phyloP scores from a whole-genome alignment of 2,329 filamentous ascomycete genomes.

The Talaromyces sp. region DNA sequence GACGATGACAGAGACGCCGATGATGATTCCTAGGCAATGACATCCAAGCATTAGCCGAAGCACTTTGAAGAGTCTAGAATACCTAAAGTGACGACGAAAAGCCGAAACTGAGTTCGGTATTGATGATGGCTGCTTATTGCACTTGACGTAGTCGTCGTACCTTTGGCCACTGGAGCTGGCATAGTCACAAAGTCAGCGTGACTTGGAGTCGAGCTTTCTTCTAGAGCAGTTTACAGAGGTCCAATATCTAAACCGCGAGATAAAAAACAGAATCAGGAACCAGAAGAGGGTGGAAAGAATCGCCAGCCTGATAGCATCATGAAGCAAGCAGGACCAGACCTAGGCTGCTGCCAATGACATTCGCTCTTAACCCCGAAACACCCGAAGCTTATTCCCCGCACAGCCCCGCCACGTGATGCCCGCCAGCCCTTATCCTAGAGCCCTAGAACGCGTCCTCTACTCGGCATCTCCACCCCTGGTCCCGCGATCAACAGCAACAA shows the following conservation, averaged over 20 bases:
- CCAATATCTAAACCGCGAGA: neutral
- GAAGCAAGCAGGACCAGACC: neutral
- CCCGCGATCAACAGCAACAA: slow-evolving; percentile 10
- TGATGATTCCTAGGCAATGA: slow-evolving; percentile 51
- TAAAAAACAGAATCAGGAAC: neutral
- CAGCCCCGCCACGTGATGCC: slow-evolving; percentile 22
- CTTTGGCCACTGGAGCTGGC: slow-evolving; percentile 45
- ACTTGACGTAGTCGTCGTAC: slow-evolving; percentile 18
- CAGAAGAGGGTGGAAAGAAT: neutral
- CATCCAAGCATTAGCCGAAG: slow-evolving; percentile 6
- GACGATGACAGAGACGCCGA: slow-evolving; percentile 56
- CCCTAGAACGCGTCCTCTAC: slow-evolving; percentile 28
- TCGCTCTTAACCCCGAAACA: slow-evolving; percentile 8
- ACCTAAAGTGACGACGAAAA: neutral
- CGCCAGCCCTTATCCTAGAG: slow-evolving; percentile 25
- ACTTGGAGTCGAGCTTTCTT: neutral
- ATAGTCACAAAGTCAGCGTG: slow-evolving; percentile 23
- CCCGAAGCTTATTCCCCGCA: slow-evolving; percentile 10
- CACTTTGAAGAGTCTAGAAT: neutral
- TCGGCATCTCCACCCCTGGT: slow-evolving; percentile 23
- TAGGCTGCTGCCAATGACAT: neutral
- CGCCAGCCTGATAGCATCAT: neutral
- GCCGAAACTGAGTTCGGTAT: neutral
- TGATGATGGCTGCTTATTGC: neutral
- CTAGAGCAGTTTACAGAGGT: neutral